Conservation (phyloP, 2,329 filamentous ascomycete genomes). For the Alternaria gansuensis region DNA sequence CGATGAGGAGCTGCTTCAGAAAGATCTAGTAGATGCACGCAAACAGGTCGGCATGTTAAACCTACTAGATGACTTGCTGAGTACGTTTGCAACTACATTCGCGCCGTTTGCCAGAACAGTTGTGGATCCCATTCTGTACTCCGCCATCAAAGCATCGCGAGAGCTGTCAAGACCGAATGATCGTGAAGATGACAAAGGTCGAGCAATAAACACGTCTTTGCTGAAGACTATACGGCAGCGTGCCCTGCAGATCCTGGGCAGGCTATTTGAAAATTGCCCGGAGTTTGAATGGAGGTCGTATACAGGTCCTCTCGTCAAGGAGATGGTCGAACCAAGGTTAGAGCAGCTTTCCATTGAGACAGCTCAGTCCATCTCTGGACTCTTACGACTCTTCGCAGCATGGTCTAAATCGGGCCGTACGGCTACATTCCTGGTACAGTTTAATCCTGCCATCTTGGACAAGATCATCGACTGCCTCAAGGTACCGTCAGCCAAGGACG, state of each 20-base stretch:
- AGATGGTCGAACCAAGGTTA: constrained; percentile 80
- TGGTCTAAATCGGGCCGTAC: constrained; percentile 77
- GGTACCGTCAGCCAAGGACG: constrained; percentile 78
- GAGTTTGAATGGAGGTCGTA: constrained; percentile 77
- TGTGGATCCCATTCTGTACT: constrained; percentile 81
- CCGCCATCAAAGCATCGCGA: constrained; percentile 73
- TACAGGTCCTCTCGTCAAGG: constrained; percentile 72
- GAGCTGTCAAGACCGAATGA: constrained; percentile 42
- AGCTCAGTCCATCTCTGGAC: constrained; percentile 85
- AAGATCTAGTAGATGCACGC: constrained; percentile 69
- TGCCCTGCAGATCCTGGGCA: constrained; percentile 82
- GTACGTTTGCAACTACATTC: constrained; percentile 80
- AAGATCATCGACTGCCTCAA: constrained; percentile 77
- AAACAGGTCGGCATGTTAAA: constrained; percentile 92
- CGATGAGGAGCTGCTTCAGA: constrained; percentile 55
- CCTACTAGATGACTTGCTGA: constrained; percentile 87
- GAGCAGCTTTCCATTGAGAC: constrained; percentile 84
- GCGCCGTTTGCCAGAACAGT: constrained; percentile 72
- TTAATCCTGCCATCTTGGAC: constrained; percentile 67
- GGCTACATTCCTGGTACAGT: constrained; percentile 73
- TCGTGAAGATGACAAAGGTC: constrained; percentile 36
- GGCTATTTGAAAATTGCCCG: constrained; percentile 77
- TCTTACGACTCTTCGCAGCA: constrained; percentile 80
- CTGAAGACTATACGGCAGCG: constrained; percentile 72
- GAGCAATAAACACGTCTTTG: constrained; percentile 61